Evolutionary conservation across 257 asterid species (phyloP).

Genomic region (Lycium barbarum): DNA sequence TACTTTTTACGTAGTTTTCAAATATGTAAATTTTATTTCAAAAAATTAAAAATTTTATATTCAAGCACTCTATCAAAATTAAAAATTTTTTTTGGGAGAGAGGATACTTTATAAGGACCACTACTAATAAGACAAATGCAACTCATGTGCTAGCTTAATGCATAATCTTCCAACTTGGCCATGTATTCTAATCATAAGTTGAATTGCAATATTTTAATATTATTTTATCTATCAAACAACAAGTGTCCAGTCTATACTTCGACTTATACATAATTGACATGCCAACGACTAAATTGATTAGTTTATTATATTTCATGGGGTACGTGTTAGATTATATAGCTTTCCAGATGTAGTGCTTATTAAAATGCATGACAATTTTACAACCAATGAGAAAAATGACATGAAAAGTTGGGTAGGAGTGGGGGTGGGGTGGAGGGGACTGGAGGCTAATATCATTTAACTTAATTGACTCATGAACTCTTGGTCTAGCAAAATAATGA

Average conservation of each 20-base stretch:
- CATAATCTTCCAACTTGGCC: constrained; percentile 26
- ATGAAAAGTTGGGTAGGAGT: background rate
- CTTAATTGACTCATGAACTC: no score
- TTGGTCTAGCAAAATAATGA: no score
- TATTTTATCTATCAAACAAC: background rate
- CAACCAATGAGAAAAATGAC: background rate
- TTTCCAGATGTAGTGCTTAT: background rate
- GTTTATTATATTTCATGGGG: background rate
- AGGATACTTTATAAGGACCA: no score
- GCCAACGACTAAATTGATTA: constrained; percentile 22
- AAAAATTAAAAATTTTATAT: no score
- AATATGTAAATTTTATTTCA: no score
- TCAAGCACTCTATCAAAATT: no score
- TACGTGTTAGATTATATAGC: background rate
- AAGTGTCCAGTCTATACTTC: background rate
- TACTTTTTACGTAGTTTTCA: no score
- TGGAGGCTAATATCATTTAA: no score
- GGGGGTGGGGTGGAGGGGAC: no score
- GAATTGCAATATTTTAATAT: background rate
- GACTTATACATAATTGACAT: constrained; percentile 1
- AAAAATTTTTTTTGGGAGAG: no score
- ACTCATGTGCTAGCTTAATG: constrained; percentile 13
- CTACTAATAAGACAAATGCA: constrained; percentile 17
- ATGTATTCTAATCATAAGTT: constrained; percentile 20
- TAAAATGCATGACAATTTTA: no score